A percentile compares a stretch with the other conserved stretches of the same genome.
Conservation (phyloP, 805 yeast genomes). For the Yarrowia sp. region DNA sequence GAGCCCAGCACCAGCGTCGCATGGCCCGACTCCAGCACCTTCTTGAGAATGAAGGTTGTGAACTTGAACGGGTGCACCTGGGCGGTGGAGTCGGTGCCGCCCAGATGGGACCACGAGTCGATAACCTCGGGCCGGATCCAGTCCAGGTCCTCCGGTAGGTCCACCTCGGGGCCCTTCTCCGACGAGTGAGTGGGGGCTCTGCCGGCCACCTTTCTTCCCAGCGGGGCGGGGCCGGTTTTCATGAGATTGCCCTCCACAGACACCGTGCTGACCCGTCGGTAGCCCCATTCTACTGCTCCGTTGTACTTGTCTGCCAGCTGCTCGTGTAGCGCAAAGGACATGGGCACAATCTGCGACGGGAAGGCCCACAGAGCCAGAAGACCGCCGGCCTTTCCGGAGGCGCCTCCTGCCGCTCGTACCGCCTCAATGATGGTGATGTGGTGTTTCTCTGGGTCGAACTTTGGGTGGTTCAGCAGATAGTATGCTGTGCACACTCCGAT, state of each 20-base stretch:
- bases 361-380: slow-evolving; percentile 94
- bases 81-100: slow-evolving; percentile 88
- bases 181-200: slow-evolving; percentile 39
- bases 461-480: slow-evolving; percentile 82
- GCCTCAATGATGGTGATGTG: slow-evolving; percentile 88
- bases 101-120: slow-evolving; percentile 76
- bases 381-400: slow-evolving; percentile 98
- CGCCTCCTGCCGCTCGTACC: slow-evolving; percentile 95
- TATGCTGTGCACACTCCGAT: slow-evolving; percentile 96
- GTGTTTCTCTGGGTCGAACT: slow-evolving; percentile 71
- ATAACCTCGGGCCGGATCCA: slow-evolving; percentile 76
- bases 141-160: slow-evolving; percentile 66
- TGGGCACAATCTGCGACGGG: slow-evolving; percentile 90
- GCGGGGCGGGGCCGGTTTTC: slow-evolving; percentile 40
- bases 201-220: slow-evolving; percentile 40
- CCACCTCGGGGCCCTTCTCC: slow-evolving; percentile 25
- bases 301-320: slow-evolving; percentile 76
- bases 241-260: slow-evolving; percentile 82
- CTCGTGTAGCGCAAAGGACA: slow-evolving; percentile 85
- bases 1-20: slow-evolving; percentile 88
- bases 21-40: slow-evolving; percentile 81
- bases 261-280: slow-evolving; percentile 84
- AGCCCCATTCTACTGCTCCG: slow-evolving; percentile 94
- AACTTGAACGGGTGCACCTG: slow-evolving; percentile 96
- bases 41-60: slow-evolving; percentile 79